phyloP scores from a whole-genome alignment of 139 green algal genomes.

The Coelastrella sp. region DNA sequence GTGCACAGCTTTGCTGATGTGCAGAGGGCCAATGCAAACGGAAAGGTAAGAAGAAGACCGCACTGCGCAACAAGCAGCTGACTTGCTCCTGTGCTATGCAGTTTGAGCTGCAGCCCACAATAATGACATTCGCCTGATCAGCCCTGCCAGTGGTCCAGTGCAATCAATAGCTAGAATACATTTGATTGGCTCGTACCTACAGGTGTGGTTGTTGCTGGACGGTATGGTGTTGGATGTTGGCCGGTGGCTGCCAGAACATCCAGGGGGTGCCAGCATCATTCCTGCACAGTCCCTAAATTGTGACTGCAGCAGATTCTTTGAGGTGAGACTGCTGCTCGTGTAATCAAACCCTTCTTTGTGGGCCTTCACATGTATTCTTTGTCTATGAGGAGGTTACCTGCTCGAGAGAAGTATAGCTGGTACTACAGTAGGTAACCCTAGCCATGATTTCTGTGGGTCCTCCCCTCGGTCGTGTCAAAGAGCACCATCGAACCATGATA shows the following conservation, averaged over 20 bases:
- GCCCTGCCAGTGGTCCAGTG: background rate
- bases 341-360: background rate
- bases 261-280: slow-evolving; percentile 78
- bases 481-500: too few relatives aligned
- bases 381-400: too few relatives aligned
- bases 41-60: slow-evolving; percentile 40
- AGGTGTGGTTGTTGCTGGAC: slow-evolving; percentile 41
- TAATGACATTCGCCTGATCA: too few relatives aligned
- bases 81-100: too few relatives aligned
- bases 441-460: too few relatives aligned
- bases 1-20: slow-evolving; percentile 66
- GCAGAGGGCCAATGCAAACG: slow-evolving; percentile 55
- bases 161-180: slow-evolving; percentile 50
- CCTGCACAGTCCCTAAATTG: slow-evolving; percentile 74
- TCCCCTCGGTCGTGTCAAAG: too few relatives aligned
- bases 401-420: background rate
- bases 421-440: background rate
- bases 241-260: slow-evolving; percentile 80
- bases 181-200: background rate
- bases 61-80: too few relatives aligned
- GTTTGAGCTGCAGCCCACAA: too few relatives aligned
- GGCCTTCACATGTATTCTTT: background rate
- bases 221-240: slow-evolving; percentile 84
- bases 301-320: slow-evolving; percentile 72
- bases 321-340: slow-evolving; percentile 46